Conservation (phyloP, 345 rosid species). For the Turritis glabra region DNA sequence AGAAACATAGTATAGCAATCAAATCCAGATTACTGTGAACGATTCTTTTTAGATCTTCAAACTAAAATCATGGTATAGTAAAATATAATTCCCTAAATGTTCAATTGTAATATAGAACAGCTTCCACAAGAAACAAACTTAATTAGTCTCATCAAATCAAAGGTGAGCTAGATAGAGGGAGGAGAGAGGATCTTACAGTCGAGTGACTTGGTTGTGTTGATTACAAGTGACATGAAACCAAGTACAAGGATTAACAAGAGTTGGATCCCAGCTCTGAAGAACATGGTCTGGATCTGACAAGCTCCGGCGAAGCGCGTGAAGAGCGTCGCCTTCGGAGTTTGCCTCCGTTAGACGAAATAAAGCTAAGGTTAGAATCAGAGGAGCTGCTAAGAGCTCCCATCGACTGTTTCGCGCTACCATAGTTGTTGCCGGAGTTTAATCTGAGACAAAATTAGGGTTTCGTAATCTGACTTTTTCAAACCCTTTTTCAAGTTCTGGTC, state of each 20-base stretch:
- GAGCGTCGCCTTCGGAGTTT: slow-evolving; percentile 83
- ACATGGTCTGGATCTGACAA: slow-evolving; percentile 71
- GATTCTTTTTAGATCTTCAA: not conserved
- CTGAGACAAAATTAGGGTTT: not conserved
- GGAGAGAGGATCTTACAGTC: slow-evolving; percentile 48
- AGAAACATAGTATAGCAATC: too few species aligned
- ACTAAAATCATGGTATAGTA: not conserved
- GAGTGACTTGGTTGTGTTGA: slow-evolving; percentile 62
- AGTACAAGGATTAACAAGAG: slow-evolving; percentile 89
- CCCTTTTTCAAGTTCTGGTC: not conserved
- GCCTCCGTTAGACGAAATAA: slow-evolving; percentile 35
- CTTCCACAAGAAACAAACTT: not conserved
- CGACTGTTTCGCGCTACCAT: slow-evolving; percentile 47
- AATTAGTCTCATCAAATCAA: not conserved
- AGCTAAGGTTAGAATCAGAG: slow-evolving; percentile 28
- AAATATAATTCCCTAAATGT: not conserved
- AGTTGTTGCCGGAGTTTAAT: not conserved
- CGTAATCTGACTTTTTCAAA: not conserved
- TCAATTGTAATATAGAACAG: too few species aligned
- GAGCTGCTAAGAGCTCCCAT: slow-evolving; percentile 26
- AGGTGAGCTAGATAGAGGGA: not conserved
- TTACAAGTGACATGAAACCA: slow-evolving; percentile 88
- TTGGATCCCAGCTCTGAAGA: slow-evolving; percentile 88
- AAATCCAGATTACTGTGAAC: not conserved
- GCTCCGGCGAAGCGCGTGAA: slow-evolving; percentile 62